Percentiles rank a stretch among this genome's conserved stretches.
Conservation (phyloP, 2,329 filamentous ascomycete species). For the Orbilia javanica region DNA sequence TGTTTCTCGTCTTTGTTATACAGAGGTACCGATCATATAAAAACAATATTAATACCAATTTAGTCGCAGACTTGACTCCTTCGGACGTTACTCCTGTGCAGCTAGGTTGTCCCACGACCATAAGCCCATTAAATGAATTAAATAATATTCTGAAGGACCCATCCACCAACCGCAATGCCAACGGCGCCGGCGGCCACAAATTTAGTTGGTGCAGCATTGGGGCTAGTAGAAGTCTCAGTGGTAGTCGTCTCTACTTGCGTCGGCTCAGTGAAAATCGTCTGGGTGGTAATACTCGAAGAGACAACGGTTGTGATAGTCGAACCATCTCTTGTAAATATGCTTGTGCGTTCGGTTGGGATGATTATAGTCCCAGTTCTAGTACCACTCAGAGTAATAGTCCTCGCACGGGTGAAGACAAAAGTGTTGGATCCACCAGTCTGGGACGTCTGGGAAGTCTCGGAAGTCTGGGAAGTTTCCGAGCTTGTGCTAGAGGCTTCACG, state of each 20-base stretch:
- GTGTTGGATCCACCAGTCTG: neutral
- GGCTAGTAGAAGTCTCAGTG: slow-evolving; percentile 8
- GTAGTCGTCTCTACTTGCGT: neutral
- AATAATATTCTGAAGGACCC: slow-evolving; percentile 38
- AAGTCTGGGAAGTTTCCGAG: too few species aligned
- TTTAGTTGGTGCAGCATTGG: slow-evolving; percentile 38
- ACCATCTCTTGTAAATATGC: slow-evolving; percentile 1
- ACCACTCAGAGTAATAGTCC: neutral
- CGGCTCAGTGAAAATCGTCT: neutral
- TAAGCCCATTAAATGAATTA: neutral
- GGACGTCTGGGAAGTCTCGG: too few species aligned
- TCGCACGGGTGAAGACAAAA: neutral
- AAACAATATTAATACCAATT: neutral
- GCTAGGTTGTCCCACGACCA: neutral
- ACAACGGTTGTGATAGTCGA: slow-evolving; percentile 1
- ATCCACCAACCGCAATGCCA: slow-evolving; percentile 44
- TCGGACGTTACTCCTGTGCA: neutral
- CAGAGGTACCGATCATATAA: neutral
- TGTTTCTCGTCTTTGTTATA: neutral
- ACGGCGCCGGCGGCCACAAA: slow-evolving; percentile 36
- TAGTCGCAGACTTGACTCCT: neutral
- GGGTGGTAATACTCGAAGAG: neutral
- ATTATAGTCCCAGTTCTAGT: neutral
- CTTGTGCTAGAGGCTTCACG: too few species aligned
- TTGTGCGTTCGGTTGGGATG: neutral